Evolutionary conservation across 805 yeast genomes (phyloP).

Genomic region (Maudiozyma bulderi): DNA sequence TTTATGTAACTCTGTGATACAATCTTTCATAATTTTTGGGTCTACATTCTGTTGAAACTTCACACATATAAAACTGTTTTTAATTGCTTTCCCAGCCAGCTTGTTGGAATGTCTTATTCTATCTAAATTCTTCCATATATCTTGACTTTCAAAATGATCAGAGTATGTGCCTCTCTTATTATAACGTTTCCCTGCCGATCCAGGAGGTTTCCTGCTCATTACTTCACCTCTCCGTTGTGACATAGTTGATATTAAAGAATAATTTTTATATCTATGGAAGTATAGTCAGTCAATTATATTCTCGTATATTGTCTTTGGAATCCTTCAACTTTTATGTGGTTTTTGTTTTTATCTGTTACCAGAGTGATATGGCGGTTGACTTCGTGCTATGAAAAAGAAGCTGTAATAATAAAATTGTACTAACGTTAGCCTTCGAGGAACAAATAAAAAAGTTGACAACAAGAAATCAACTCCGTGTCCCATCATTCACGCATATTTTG

Average conservation of each 20-base stretch:
- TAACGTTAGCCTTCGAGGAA: too few species aligned
- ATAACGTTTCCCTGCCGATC: not conserved
- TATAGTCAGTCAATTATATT: not conserved
- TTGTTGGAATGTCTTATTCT: conserved; percentile 9
- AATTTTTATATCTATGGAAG: not conserved
- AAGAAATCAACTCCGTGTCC: too few species aligned
- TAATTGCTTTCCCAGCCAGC: conserved; percentile 6
- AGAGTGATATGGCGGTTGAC: too few species aligned
- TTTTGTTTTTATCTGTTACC: too few species aligned
- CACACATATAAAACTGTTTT: conserved; percentile 14
- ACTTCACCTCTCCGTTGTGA: not conserved
- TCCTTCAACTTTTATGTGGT: too few species aligned
- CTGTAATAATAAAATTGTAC: too few species aligned
- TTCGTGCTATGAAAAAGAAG: too few species aligned
- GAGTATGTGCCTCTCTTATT: not conserved
- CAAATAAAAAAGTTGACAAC: too few species aligned
- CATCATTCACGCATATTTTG: too few species aligned
- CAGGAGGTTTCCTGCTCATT: not conserved
- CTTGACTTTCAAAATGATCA: conserved; percentile 12
- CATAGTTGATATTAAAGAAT: not conserved
- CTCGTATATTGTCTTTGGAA: not conserved
- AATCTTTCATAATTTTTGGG: conserved; percentile 2
- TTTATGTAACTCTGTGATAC: conserved; percentile 11
- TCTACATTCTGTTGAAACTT: conserved; percentile 1
- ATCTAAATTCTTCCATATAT: conserved; percentile 20